phyloP scores from a whole-genome alignment of 1,284 basidiomycete species.

The Psilocybe mexicana region DNA sequence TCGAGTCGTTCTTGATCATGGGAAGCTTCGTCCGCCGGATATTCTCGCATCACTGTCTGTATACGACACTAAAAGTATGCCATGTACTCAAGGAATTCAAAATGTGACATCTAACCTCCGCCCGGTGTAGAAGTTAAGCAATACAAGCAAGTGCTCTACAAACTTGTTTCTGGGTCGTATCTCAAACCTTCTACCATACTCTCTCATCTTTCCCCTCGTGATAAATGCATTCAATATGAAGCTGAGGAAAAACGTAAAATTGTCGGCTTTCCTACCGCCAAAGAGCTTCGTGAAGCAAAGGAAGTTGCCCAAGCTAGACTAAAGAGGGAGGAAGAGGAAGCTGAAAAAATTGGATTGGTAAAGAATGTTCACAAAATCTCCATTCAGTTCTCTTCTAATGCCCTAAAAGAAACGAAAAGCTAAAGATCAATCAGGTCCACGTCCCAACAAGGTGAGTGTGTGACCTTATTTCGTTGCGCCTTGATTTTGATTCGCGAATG shows the following conservation, averaged over 20 bases:
- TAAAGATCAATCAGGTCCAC: slow-evolving; percentile 47
- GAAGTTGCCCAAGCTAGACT: slow-evolving; percentile 62
- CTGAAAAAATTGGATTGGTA: slow-evolving; percentile 71
- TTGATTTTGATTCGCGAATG: background rate
- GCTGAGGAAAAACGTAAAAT: slow-evolving; percentile 73
- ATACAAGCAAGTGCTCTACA: slow-evolving; percentile 61
- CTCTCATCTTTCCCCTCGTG: slow-evolving; percentile 73
- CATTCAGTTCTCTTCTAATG: background rate
- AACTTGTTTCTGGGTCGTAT: slow-evolving; percentile 65
- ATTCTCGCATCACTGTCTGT: slow-evolving; percentile 58
- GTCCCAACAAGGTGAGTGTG: slow-evolving; percentile 52
- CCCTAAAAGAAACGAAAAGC: slow-evolving; percentile 57
- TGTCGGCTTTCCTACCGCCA: slow-evolving; percentile 72
- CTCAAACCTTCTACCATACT: slow-evolving; percentile 72
- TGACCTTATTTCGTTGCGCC: background rate
- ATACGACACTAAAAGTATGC: slow-evolving; percentile 59
- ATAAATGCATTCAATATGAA: slow-evolving; percentile 75
- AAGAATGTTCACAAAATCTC: slow-evolving; percentile 24
- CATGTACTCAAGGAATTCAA: background rate
- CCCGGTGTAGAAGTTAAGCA: slow-evolving; percentile 43
- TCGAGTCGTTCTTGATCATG: slow-evolving; percentile 78
- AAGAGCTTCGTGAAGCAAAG: slow-evolving; percentile 68
- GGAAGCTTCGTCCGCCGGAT: slow-evolving; percentile 80
- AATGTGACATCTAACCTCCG: slow-evolving; percentile 6
- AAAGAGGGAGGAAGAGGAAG: slow-evolving; percentile 69